These are phyloP conservation scores for Emericellopsis terricola DNA, from an alignment of 495 filamentous ascomycete species.

Conservation along the genomic window DNA sequence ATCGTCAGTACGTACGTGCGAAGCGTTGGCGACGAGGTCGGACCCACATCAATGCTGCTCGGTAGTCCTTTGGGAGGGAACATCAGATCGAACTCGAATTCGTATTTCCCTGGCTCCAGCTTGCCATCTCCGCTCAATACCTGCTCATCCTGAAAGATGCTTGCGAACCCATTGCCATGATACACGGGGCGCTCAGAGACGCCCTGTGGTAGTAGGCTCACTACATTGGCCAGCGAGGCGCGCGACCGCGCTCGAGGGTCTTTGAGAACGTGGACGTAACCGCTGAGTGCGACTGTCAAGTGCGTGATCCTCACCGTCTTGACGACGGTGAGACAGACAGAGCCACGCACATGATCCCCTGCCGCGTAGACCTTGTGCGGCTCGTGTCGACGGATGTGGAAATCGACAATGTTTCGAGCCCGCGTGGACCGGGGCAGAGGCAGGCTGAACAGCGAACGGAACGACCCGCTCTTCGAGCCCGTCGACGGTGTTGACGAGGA, in stretches of 20 bases:
- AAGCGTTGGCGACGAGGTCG: no score
- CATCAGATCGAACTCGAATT: slow-evolving; percentile 81
- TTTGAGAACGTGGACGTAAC: slow-evolving; percentile 76
- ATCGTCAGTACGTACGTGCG: no score
- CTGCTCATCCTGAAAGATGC: slow-evolving; percentile 79
- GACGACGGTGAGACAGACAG: slow-evolving; percentile 61
- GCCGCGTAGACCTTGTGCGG: slow-evolving; percentile 73
- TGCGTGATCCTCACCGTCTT: slow-evolving; percentile 81
- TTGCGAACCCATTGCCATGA: slow-evolving; percentile 64
- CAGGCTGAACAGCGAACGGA: slow-evolving; percentile 15
- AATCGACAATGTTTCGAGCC: slow-evolving; percentile 58
- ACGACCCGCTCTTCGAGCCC: slow-evolving; percentile 1
- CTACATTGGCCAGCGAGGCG: slow-evolving; percentile 14
- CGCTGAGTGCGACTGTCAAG: slow-evolving; percentile 72
- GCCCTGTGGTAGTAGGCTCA: slow-evolving; percentile 12
- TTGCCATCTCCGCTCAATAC: slow-evolving; percentile 82
- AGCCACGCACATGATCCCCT: slow-evolving; percentile 45
- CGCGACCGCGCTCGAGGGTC: slow-evolving; percentile 44
- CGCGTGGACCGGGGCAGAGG: slow-evolving; percentile 43
- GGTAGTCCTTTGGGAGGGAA: slow-evolving; percentile 64
- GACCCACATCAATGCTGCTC: slow-evolving; percentile 78
- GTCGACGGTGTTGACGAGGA: no score
- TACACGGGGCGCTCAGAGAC: slow-evolving; percentile 40
- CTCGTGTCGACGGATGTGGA: slow-evolving; percentile 64
- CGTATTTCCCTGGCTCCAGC: slow-evolving; percentile 68